Evolutionary conservation across 345 rosid species (phyloP), one percentile per base, ranked within the genome.

Genomic region (Capsella bursapastoris): DNA sequence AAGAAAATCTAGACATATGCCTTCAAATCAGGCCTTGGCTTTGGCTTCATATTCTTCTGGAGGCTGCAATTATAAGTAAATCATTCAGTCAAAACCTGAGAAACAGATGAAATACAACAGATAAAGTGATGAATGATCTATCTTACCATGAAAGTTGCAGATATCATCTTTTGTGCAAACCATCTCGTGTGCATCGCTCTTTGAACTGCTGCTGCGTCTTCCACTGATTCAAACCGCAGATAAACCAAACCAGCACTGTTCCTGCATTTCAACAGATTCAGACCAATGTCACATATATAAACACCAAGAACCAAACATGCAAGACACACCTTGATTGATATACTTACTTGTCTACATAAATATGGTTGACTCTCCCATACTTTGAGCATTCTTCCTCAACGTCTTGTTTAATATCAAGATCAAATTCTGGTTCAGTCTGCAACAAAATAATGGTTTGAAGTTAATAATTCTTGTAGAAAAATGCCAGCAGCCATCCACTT

Each of bases 181-280:
- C 98, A 93, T 78, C 98, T 88, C 89, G 71, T 73, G 77, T 93
- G 98, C 98, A 93, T 91, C 4, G 92, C 90, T 34, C 71, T 88
- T 68, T 93, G 98, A 43, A 90, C 98, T 50, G 74, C 78, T 2
- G 78, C 83, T 8, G 97, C 87, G 0, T 81, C 92, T 41, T 89
- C 87, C 48, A 84, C 80, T 10, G 86, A 73, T 14, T 88, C 92
- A 73, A 89, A 89, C 34, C 86, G 86, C 66, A 93, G 78, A 77
- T 91, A 91, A 28, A 93, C 98, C 64, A 41, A 76, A 51, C 98
- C 98, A 0, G 90, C 81, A 69, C 94, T 93, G 66, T 88, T 83
- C 70, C 98, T 93, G 88, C 71, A 53, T 51, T 51, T 71, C 18
- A 38, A 52, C 58, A 53, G 28, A 8, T 53, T 35, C 78, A 18